Conservation (phyloP, 2,329 filamentous ascomycete genomes). For the Xylariaceae sp. region DNA sequence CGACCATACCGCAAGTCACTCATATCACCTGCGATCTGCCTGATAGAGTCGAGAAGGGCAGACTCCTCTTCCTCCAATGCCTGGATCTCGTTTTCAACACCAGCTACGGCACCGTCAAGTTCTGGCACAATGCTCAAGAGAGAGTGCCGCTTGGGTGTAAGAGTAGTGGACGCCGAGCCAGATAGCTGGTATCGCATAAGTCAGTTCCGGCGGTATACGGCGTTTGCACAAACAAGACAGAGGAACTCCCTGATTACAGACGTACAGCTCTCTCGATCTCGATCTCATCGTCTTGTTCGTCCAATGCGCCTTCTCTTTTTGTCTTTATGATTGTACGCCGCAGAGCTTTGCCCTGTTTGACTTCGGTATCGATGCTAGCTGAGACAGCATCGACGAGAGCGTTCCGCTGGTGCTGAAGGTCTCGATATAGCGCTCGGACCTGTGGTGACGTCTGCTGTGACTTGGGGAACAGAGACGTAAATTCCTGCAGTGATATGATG, state of each 20-base stretch:
- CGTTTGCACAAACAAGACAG: not conserved
- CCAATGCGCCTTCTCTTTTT: slow-evolving; percentile 48
- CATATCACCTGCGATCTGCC: slow-evolving; percentile 64
- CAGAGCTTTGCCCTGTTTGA: slow-evolving; percentile 55
- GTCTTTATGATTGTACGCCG: slow-evolving; percentile 54
- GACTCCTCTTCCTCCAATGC: slow-evolving; percentile 62
- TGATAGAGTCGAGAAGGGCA: slow-evolving; percentile 56
- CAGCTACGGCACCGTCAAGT: slow-evolving; percentile 62
- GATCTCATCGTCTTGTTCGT: slow-evolving; percentile 58
- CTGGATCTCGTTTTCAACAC: slow-evolving; percentile 65
- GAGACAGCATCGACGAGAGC: slow-evolving; percentile 64
- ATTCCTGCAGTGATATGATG: slow-evolving; percentile 69
- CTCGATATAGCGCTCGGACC: slow-evolving; percentile 69
- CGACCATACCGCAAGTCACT: slow-evolving; percentile 82
- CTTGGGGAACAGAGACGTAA: slow-evolving; percentile 72
- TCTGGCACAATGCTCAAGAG: slow-evolving; percentile 62
- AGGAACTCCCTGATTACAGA: slow-evolving; percentile 7
- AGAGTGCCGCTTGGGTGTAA: slow-evolving; percentile 53
- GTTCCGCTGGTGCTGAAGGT: slow-evolving; percentile 72
- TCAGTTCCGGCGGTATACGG: slow-evolving; percentile 7
- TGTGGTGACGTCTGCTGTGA: slow-evolving; percentile 61
- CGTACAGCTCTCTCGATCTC: slow-evolving; percentile 58
- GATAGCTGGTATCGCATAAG: slow-evolving; percentile 49
- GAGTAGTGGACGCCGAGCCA: slow-evolving; percentile 42
- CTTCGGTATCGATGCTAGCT: slow-evolving; percentile 61